A percentile compares a stretch with the other conserved stretches of the same genome.
These are phyloP conservation scores for Suillus alpinus DNA, from an alignment of 768 basidiomycete species.

Conservation along the genomic window DNA sequence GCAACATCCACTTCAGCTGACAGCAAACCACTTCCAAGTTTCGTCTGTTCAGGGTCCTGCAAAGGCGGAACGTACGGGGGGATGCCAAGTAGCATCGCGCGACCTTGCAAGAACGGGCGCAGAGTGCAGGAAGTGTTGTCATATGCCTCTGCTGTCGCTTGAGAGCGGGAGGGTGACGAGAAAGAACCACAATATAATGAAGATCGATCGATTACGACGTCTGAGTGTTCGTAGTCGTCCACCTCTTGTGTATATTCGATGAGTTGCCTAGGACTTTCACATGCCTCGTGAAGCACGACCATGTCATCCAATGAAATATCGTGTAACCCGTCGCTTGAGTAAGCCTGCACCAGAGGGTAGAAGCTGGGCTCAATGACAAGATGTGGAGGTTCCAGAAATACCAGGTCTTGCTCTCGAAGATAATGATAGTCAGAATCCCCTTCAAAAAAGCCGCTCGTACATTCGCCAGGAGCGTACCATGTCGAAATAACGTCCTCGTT, in stretches of 20 bases:
- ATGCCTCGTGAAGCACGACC: constrained; percentile 1
- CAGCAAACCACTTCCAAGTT: constrained; percentile 28
- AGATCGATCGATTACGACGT: constrained; percentile 4
- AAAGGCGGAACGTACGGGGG: constrained; percentile 5
- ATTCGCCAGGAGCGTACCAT: neutral
- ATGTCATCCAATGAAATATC: constrained; percentile 3
- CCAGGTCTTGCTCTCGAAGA: neutral
- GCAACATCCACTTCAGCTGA: constrained; percentile 65
- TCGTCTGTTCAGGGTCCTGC: constrained; percentile 3
- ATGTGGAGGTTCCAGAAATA: neutral
- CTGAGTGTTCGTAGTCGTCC: neutral
- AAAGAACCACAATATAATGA: constrained; percentile 9
- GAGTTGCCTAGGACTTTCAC: constrained; percentile 5
- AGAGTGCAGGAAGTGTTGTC: neutral
- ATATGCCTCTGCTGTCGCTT: neutral
- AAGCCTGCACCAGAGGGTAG: neutral
- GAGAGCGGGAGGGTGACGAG: neutral
- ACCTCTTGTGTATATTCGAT: constrained; percentile 4
- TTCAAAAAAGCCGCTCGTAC: neutral
- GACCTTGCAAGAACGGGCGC: constrained; percentile 49
- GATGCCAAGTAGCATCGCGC: constrained; percentile 44
- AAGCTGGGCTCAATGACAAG: neutral
- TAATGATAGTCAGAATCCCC: neutral
- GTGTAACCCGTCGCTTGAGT: neutral
- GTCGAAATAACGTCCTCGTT: neutral